Evolutionary conservation across 2,329 filamentous ascomycete species (phyloP), one percentile per base, ranked within the genome.

Genomic region (Dryadomyces quercus-mongolicae): DNA sequence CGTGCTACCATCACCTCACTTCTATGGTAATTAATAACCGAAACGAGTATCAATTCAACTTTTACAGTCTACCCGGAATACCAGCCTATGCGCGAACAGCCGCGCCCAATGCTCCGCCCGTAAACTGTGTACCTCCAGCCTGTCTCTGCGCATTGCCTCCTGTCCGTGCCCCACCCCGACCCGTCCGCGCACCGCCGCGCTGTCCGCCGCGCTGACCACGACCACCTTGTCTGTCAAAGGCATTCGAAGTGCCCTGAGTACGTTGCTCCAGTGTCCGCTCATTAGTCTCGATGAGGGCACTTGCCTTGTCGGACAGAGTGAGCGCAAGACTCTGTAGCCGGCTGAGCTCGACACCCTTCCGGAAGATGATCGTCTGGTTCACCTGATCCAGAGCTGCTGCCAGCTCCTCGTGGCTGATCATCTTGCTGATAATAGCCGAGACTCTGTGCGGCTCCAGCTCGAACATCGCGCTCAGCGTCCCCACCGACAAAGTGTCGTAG

Each of bases 321-420:
- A 98, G 84, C 36, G 94, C 91, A 66, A 98, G 78, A 69, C 88
- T 95, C 74, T 98, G 93, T 60, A 98, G 82, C 63, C 94, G 84
- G 66, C 89, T 95, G 60, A 98, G 82, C 78, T 98, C 94, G 59
- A 98, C 93, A 56, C 93, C 94, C 84, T 98, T 97, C 71, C 93
- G 86, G 88, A 98, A 98, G 74, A 97, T 93, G 71, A 98, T 89
- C 52, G 89, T 94, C 62, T 87, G 85, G 65, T 94, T 96, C 72
- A 98, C 92, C 74, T 98, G 93, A 75, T 98, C 94, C 31, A 98
- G 82, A 42, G 93, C 94, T 46, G 93, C 93, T 10, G 88, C 88
- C 51, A 98, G 84, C 72, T 98, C 93, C 73, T 98, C 93, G 75
- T 98, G 93, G 65, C 90, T 95, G 70, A 98, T 97, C 93, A 98